Base-by-base conservation (phyloP, 1,284 basidiomycete species). In the Afroboletus lepidellus region DNA sequence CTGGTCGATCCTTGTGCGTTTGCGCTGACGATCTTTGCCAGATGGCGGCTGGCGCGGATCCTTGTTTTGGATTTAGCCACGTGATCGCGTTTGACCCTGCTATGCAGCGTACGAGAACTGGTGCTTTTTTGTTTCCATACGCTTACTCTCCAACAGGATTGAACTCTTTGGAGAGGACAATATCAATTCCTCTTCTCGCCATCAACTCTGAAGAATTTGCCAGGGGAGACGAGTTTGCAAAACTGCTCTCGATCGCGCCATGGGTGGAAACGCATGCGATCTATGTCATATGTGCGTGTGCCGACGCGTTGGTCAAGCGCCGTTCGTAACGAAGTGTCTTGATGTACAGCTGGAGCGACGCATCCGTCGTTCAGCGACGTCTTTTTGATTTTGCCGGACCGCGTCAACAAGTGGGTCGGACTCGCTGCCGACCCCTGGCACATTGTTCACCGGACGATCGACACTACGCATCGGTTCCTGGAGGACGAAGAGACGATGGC, bases 331-430 rank as follows among this genome's bases (percentile, higher is more conserved):
- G 41, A 21, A 9, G 6, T 41, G 18, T 21, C 23, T 41, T 36
- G 38, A 25, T 25, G 37, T 32, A 74, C 77, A 76, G 79, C 78
- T 34, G 83, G 81, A 61, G 76, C 79, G 32, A 84, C 80, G 72
- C 80, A 84, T 63, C 81, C 79, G 73, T 79, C 80, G 41, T 81
- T 83, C 64, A 79, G 81, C 65, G 83, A 84, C 61, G 78, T 79
- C 34, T 81, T 81, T 71, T 78, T 84, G 66, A 80, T 83, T 67
- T 79, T 83, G 63, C 82, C 82, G n/a, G 77, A 81, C 63, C 72
- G 77, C 41, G 51, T 73, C 51, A 62, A 66, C 53, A 57, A 53
- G 25, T 59, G 65, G 44, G 50, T 65, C 20, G 67, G 70, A n/a
- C 57, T 70, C 5, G 36, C 41, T 7, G 51, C 60, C 24, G 54